Percentiles rank a stretch among this genome's conserved stretches.
phyloP scores from a whole-genome alignment of 2,329 filamentous ascomycete species.

The Trichoderma semiorbis region DNA sequence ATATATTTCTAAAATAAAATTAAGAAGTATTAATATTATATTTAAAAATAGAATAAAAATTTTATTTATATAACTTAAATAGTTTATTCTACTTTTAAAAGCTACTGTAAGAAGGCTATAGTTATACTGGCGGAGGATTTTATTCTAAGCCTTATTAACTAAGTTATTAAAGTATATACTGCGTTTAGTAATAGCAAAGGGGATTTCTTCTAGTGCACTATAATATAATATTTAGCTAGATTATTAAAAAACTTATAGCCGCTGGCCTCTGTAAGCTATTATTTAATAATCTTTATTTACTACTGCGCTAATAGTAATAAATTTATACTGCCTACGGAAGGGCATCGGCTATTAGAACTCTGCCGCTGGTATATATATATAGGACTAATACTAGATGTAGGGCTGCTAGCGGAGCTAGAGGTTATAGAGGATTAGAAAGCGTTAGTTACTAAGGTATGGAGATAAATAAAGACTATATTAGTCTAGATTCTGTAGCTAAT shows the following conservation, averaged over 20 bases:
- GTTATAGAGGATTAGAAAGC: not conserved
- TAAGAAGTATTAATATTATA: not conserved
- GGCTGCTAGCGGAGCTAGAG: not conserved
- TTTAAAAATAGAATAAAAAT: conserved; percentile 8
- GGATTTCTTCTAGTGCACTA: not conserved
- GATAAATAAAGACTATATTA: not conserved
- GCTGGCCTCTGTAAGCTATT: not conserved
- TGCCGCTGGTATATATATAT: not conserved
- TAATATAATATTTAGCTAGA: not conserved
- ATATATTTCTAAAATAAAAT: not conserved
- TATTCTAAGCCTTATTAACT: not conserved
- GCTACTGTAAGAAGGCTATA: not conserved
- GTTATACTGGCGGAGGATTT: not conserved
- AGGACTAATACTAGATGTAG: not conserved
- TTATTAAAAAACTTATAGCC: not conserved
- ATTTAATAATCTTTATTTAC: not conserved
- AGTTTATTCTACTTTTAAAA: conserved; percentile 14
- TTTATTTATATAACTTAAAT: not conserved
- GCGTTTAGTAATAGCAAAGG: conserved; percentile 3
- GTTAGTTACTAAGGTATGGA: not conserved
- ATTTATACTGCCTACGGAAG: not conserved
- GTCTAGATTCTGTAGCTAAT: not conserved
- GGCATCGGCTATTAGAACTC: not conserved
- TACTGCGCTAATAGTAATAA: not conserved
- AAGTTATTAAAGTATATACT: not conserved